Evolutionary conservation across 805 yeast species (phyloP), one percentile per base, ranked within the genome.

Genomic region (Candida ascalaphidarum): DNA sequence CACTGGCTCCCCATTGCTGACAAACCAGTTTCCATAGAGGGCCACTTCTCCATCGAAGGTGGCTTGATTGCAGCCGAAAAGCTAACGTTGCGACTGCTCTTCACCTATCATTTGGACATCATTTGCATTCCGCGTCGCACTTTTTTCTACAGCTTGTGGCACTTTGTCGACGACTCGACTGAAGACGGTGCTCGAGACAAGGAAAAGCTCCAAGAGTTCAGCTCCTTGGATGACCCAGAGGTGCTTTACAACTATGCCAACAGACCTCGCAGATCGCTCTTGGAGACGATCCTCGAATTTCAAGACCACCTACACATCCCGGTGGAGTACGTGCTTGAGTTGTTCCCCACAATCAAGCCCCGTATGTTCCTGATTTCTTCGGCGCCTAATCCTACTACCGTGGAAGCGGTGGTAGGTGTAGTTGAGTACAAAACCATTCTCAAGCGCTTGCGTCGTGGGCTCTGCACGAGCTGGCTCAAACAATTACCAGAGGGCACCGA

Each of bases 171-270:
- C 29, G 41, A 35, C 3, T 41, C 56, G 13, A 52, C 53, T 10
- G 77, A 83, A 5, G 59, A 65, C 12, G 92, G 81, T 32, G 71
- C 70, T 31, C 62, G 89, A 32, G 96, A 89, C 43, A 58, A 62
- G 20, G 92, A 77, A 28, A 82, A 84, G 43, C 61, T 92, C 25
- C 57, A 58, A 28, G 96, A 92, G 41, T 82, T 92, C 42, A 71
- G 81, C 7, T 58, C 69, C 7, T 64, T 77, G 27, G 79, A 79
- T 24, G 85, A 82, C 28, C 70, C 80, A 29, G 86, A 89, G 47
- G 95, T 83, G 30, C 54, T 88, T 25, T 89, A 76, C 49, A 78
- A 89, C 50, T 92, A 92, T 52, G 94, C 94, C n/a, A 82, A 85
- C 47, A 61, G 97, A 34, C 96, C 97, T 4, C 67, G 96, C 37